These are phyloP conservation scores for Pichia sp. DNA, from an alignment of 1,139 yeast species.

Conservation along the genomic window DNA sequence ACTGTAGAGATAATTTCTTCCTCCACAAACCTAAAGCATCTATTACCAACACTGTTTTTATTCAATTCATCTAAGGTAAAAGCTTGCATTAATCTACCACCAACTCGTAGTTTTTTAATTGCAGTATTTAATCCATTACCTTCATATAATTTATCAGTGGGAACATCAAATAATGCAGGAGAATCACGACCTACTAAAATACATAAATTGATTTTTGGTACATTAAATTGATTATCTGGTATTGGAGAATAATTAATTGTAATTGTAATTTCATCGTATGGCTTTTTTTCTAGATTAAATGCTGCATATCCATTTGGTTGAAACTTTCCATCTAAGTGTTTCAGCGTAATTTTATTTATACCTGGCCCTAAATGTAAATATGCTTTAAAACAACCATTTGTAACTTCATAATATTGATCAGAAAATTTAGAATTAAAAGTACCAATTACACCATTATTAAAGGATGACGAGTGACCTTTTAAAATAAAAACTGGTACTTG, in stretches of 20 bases:
- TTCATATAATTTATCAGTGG: constrained; percentile 50
- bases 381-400: constrained; percentile 67
- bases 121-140: constrained; percentile 74
- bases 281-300: constrained; percentile 27
- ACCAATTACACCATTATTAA: constrained; percentile 33
- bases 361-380: constrained; percentile 58
- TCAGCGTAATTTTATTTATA: constrained; percentile 38
- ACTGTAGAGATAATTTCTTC: constrained; percentile 50
- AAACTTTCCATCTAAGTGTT: constrained; percentile 24
- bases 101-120: constrained; percentile 67
- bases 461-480: constrained; percentile 35
- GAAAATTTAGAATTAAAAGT: constrained; percentile 53
- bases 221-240: constrained; percentile 33
- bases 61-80: constrained; percentile 90
- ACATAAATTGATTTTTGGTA: constrained; percentile 79
- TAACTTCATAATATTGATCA: constrained; percentile 64
- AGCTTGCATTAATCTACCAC: constrained; percentile 88
- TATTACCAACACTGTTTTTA: constrained; percentile 67
- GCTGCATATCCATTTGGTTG: constrained; percentile 24
- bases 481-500: constrained; percentile 40
- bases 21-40: constrained; percentile 75
- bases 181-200: constrained; percentile 75
- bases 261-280: constrained; percentile 30
- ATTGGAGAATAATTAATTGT: constrained; percentile 51
- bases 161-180: constrained; percentile 66